Evolutionary conservation across 768 basidiomycete species (phyloP), one percentile per base, ranked within the genome.

Genomic region (Panus rudis): DNA sequence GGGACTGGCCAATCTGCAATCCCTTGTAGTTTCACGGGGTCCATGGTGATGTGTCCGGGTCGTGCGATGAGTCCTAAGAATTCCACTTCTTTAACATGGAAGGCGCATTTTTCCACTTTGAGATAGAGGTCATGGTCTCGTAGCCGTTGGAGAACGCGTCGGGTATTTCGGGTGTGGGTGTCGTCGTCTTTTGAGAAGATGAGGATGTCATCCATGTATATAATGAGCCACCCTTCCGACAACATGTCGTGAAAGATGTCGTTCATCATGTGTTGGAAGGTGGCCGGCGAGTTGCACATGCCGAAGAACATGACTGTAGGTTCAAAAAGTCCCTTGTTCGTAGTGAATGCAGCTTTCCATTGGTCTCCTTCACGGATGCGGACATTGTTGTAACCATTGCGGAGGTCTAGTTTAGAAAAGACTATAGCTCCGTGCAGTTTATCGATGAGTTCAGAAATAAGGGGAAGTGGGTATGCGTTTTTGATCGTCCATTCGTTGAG

Each of bases 131-230:
- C 31, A 32, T 62, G 49, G 2, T 63, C 43, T 16, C 34, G 25
- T 1, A 65, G 46, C 0, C 41, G 37, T 16, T 51, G 34, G 3
- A 66, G 45, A 2, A 65, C 55, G 19, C 47, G 30, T 1, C 35
- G 21, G 0, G 55, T 51, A 6, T 53, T 27, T 24, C 41, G 1
- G 0, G 46, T 23, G 25, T 63, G 64, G 27, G 59, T 28, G 3
- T 55, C 49, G 0, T 52, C 7, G 35, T 43, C 50, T 0, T 59
- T 42, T 1, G 66, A 62, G 51, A 58, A 41, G 3, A 52, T 43
- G 13, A 49, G 32, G 13, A 71, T 65, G 39, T 72, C 58, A 42
- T 71, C 68, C 34, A 73, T 53, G 48, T 75, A 70, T 39, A 74
- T 64, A 0, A 53, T 48, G 17, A 75, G 62, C 22, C 65, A 61